These are phyloP conservation scores for Aspergillus nanangensis DNA, from an alignment of 495 filamentous ascomycete genomes.

Conservation along the genomic window DNA sequence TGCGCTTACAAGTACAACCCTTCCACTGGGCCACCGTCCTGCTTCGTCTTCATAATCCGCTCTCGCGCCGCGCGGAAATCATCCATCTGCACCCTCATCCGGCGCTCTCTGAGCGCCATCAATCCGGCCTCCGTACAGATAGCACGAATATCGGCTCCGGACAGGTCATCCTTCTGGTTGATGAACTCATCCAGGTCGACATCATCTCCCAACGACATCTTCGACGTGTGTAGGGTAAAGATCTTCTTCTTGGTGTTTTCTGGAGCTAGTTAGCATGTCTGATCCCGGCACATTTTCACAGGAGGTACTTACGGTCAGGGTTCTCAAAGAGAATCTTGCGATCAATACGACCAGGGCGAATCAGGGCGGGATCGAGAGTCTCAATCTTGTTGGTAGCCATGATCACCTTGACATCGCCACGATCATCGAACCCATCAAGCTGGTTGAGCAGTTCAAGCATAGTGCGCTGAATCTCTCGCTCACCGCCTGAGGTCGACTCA, in stretches of 20 bases:
- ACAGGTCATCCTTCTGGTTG: constrained; percentile 95
- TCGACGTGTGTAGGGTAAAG: constrained; percentile 97
- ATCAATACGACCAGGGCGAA: constrained; percentile 96
- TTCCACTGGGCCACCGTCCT: constrained; percentile 89
- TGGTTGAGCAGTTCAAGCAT: constrained; percentile 99
- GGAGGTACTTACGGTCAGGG: constrained; percentile 73
- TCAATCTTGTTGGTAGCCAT: constrained; percentile 99
- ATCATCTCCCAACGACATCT: constrained; percentile 94
- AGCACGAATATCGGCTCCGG: constrained; percentile 96
- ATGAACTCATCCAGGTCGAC: constrained; percentile 99
- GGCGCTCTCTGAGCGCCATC: constrained; percentile 88
- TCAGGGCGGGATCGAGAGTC: constrained; percentile 91
- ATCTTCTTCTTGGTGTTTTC: constrained; percentile 99
- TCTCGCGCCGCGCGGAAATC: constrained; percentile 93
- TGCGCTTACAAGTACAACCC: constrained; percentile 87
- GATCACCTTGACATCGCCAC: constrained; percentile 98
- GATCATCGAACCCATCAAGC: constrained; percentile 97
- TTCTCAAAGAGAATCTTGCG: constrained; percentile 99
- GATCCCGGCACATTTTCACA: not conserved
- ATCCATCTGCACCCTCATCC: constrained; percentile 98
- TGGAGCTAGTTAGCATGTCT: constrained; percentile 39
- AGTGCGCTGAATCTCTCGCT: constrained; percentile 95
- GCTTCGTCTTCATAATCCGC: constrained; percentile 97
- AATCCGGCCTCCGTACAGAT: constrained; percentile 97
- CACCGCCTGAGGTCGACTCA: constrained; percentile 93